Conservation (phyloP, 768 basidiomycete genomes). For the Sporobolomyces phaffii region DNA sequence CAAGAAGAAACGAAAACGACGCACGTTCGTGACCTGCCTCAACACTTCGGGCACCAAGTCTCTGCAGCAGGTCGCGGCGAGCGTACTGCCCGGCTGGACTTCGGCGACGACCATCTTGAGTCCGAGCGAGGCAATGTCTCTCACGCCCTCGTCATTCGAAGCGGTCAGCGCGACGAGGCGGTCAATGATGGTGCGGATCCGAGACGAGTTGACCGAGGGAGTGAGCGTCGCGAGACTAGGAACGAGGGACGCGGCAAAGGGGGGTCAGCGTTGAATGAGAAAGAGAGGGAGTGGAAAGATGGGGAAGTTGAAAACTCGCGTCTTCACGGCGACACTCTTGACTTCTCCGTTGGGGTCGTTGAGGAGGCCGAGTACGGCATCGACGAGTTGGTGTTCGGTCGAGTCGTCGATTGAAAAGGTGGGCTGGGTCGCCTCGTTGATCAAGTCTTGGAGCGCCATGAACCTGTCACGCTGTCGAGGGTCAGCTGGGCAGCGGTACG, state of each 20-base stretch:
- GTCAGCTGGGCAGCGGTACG: no score
- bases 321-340: constrained; percentile 94
- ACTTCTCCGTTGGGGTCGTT: constrained; percentile 97
- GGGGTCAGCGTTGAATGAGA: no score
- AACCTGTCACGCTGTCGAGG: no score
- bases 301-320: no score
- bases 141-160: constrained; percentile 76
- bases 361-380: constrained; percentile 74
- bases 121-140: constrained; percentile 80
- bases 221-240: constrained; percentile 84
- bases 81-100: constrained; percentile 71
- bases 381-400: constrained; percentile 75
- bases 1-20: no score
- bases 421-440: constrained; percentile 68
- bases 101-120: constrained; percentile 92
- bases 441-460: constrained; percentile 93
- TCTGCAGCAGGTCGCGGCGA: constrained; percentile 70
- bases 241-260: no score
- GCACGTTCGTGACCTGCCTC: constrained; percentile 67
- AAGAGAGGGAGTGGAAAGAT: no score
- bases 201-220: constrained; percentile 73
- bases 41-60: constrained; percentile 80
- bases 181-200: constrained; percentile 82
- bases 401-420: constrained; percentile 77
- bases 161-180: constrained; percentile 75